Base-by-base conservation (phyloP, 2,329 filamentous ascomycete genomes). In the Chaetomiaceae sp. region DNA sequence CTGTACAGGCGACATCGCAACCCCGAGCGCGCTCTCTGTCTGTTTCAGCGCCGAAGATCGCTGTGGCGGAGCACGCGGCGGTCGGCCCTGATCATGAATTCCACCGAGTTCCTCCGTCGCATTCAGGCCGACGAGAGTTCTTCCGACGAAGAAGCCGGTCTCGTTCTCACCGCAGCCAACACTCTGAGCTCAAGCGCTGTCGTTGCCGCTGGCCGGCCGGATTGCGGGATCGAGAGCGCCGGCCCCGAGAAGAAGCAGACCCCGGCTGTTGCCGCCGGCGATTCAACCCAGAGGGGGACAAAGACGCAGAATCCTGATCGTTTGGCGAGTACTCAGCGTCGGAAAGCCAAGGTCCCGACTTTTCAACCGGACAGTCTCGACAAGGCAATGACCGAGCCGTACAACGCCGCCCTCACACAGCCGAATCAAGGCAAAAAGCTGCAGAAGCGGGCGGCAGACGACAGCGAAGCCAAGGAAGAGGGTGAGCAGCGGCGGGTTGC, bases 51-150 rank as follows among this genome's bases (percentile, higher is more conserved):
- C 14, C 50, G 45, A 17, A 40, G 47, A 41, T 35, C 42, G 11
- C 15, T 42, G 37, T 53, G 48, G 48, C 51, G 38, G 41, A 44
- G 27, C 9, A 29, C 43, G 17, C 32, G 47, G 27, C 44, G 37
- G 11, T 47, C 48, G 27, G 34, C 32, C 8, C 18, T 35, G 37
- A 38, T 20, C 27, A 49, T 47, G 48, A 42, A 51, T 12, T 45
- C 19, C 9, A 40, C 48, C 39, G 27, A 46, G 6, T 22, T 43
- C 6, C 29, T 53, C 12, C 48, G 48, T 4, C 24, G 22, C n/a
- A 29, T 45, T 24, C 48, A 51, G 40, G 39, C 42, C 19, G 46
- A 50, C 29, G 49, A 51, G 30, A 11, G 38, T 5, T 49, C 46
- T 18, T 49, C 42, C 9, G 48, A 50, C 30, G 48, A 53, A 33